Conservation (phyloP, 768 basidiomycete species). For the Leccinum boreale region DNA sequence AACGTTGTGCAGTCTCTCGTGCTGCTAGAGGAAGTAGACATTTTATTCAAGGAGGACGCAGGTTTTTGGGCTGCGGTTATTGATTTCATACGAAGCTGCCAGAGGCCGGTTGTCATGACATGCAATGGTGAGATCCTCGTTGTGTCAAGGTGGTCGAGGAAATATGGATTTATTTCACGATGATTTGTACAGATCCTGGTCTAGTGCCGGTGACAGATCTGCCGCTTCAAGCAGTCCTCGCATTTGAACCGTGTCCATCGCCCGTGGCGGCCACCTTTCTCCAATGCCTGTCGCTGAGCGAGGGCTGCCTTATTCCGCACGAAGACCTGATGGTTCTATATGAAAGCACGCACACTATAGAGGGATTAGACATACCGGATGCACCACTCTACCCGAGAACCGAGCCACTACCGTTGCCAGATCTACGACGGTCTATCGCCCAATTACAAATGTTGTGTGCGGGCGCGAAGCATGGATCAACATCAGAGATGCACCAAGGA, state of each 20-base stretch:
- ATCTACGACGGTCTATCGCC: constrained; percentile 66
- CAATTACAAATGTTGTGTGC: constrained; percentile 55
- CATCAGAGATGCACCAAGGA: constrained; percentile 25
- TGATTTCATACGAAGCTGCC: constrained; percentile 77
- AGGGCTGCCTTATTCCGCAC: constrained; percentile 48
- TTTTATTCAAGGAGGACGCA: constrained; percentile 82
- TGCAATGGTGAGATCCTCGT: constrained; percentile 71
- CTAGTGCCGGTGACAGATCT: constrained; percentile 71
- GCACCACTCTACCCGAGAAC: constrained; percentile 32
- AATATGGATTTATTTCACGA: constrained; percentile 6
- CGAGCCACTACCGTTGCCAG: constrained; percentile 36
- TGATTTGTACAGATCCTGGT: constrained; percentile 51
- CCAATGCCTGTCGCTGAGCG: constrained; percentile 53
- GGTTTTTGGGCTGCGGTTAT: constrained; percentile 86
- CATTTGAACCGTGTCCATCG: constrained; percentile 59
- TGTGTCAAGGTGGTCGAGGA: constrained; percentile 8
- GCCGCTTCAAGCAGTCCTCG: constrained; percentile 69
- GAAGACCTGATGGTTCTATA: constrained; percentile 46
- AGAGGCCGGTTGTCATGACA: constrained; percentile 88
- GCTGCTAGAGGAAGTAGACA: constrained; percentile 92
- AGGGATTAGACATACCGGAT: constrained; percentile 32
- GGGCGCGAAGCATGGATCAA: constrained; percentile 31
- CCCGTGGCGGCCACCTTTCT: constrained; percentile 65
- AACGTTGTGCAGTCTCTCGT: constrained; percentile 79
- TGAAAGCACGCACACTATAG: constrained; percentile 29